These are phyloP conservation scores for Botrytis tulipae DNA, from an alignment of 2,329 filamentous ascomycete genomes.

Conservation along the genomic window DNA sequence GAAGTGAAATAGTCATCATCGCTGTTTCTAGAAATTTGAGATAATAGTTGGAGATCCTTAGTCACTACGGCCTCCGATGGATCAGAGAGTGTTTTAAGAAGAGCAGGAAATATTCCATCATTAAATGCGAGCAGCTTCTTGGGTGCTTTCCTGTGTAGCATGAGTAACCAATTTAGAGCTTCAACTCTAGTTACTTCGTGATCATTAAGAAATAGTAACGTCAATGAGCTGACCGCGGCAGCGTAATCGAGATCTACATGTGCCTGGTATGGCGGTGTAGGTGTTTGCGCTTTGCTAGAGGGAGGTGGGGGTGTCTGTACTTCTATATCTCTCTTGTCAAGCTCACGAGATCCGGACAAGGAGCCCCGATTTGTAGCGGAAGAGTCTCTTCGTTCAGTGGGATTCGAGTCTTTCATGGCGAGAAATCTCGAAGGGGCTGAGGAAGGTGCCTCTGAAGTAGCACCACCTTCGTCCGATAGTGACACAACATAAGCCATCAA, in stretches of 20 bases:
- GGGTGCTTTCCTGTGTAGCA: slow-evolving; percentile 94
- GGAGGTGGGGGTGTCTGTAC: slow-evolving; percentile 47
- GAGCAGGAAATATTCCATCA: slow-evolving; percentile 91
- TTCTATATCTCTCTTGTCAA: slow-evolving; percentile 53
- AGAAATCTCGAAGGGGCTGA: slow-evolving; percentile 44
- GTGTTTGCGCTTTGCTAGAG: slow-evolving; percentile 33
- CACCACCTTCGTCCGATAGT: slow-evolving; percentile 65
- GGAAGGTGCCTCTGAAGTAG: slow-evolving; percentile 43
- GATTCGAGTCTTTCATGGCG: slow-evolving; percentile 40
- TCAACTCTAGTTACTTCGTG: slow-evolving; percentile 94
- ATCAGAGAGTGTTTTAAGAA: slow-evolving; percentile 94
- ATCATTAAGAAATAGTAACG: slow-evolving; percentile 90
- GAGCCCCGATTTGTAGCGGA: slow-evolving; percentile 39
- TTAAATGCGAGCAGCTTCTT: slow-evolving; percentile 93
- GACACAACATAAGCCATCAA: slow-evolving; percentile 94
- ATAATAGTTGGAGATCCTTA: slow-evolving; percentile 87
- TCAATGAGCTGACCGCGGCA: slow-evolving; percentile 89
- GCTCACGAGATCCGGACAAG: slow-evolving; percentile 47
- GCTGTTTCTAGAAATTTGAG: slow-evolving; percentile 93
- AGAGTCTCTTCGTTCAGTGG: slow-evolving; percentile 37
- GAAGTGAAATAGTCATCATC: slow-evolving; percentile 97
- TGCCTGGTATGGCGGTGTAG: slow-evolving; percentile 45
- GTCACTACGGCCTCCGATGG: slow-evolving; percentile 94
- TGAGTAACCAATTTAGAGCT: slow-evolving; percentile 92
- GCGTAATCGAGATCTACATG: slow-evolving; percentile 88